These are phyloP conservation scores for Pseudisothecium myosuroides DNA, from an alignment of 225 moss, liverwort and hornwort genomes.

Conservation along the genomic window DNA sequence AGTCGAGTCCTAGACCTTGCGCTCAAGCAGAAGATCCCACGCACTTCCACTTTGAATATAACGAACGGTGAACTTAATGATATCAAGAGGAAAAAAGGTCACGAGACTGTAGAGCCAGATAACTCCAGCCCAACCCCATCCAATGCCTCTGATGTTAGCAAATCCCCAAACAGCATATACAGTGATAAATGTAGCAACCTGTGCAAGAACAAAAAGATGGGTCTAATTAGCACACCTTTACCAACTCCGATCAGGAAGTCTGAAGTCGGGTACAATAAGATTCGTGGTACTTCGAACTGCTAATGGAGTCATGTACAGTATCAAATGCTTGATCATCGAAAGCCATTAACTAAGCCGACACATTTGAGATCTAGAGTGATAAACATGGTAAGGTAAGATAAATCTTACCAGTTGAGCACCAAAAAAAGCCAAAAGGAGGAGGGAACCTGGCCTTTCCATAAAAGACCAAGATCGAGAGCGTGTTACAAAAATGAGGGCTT, in stretches of 20 bases:
- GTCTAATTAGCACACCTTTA: background rate
- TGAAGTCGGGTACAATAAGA: background rate
- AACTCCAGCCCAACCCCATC: conserved; percentile 68
- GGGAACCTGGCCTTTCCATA: conserved; percentile 12
- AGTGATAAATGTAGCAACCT: conserved; percentile 59
- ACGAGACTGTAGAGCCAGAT: conserved; percentile 60
- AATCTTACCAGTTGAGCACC: conserved; percentile 28
- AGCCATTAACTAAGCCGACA: background rate
- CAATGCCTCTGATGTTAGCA: conserved; percentile 43
- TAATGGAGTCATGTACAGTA: background rate
- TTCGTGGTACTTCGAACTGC: background rate
- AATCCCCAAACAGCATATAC: conserved; percentile 56
- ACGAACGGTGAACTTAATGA: conserved; percentile 43
- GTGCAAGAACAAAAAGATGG: background rate
- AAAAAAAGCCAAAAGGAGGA: conserved; percentile 13
- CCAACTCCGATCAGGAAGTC: background rate
- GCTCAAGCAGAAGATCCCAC: conserved; percentile 52
- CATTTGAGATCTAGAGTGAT: background rate
- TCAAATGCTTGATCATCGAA: background rate
- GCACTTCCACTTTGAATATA: conserved; percentile 56
- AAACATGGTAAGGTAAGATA: background rate
- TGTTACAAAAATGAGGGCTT: conserved; percentile 47
- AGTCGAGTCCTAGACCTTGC: conserved; percentile 13
- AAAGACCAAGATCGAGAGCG: conserved; percentile 36
- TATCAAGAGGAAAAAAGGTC: conserved; percentile 46